A percentile compares a stretch with the other conserved stretches of the same genome.
Evolutionary conservation across 2,329 filamentous ascomycete species (phyloP).

Genomic region (Sodiomyces alkalinus): DNA sequence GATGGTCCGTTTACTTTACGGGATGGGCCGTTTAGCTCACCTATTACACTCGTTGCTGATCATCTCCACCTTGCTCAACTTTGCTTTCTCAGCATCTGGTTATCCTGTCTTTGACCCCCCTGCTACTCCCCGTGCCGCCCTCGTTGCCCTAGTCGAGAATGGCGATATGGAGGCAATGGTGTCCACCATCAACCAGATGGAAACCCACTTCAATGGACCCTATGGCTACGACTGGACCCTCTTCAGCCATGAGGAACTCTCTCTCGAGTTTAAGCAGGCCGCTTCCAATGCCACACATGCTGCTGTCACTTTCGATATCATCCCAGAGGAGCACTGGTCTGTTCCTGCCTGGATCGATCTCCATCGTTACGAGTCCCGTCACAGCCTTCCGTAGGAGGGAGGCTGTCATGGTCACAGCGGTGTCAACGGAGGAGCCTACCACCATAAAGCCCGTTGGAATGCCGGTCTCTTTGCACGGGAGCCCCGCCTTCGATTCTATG

Average conservation of each 20-base stretch:
- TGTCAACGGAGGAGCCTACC: constrained; percentile 46
- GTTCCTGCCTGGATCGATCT: constrained; percentile 57
- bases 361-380: constrained; percentile 48
- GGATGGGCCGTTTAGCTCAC: too few relatives aligned
- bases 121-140: constrained; percentile 16
- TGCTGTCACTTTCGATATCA: constrained; percentile 54
- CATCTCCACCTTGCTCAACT: not conserved
- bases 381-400: constrained; percentile 47
- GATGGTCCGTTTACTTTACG: too few relatives aligned
- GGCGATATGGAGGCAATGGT: constrained; percentile 53
- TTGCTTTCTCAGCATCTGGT: not conserved
- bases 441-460: constrained; percentile 73
- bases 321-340: constrained; percentile 65
- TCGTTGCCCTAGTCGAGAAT: constrained; percentile 59
- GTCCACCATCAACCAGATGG: constrained; percentile 49
- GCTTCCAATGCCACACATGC: constrained; percentile 57
- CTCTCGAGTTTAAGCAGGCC: constrained; percentile 56
- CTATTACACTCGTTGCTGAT: too few relatives aligned
- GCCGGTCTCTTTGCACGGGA: constrained; percentile 71
- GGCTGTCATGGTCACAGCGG: constrained; percentile 44
- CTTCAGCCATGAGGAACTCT: constrained; percentile 70
- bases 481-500: constrained; percentile 45
- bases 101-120: not conserved
- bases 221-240: constrained; percentile 83
- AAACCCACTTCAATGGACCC: constrained; percentile 53